Percentiles rank a stretch among this genome's conserved stretches.
These are phyloP conservation scores for Knufia fluminis DNA, from an alignment of 2,329 filamentous ascomycete species.

Conservation along the genomic window DNA sequence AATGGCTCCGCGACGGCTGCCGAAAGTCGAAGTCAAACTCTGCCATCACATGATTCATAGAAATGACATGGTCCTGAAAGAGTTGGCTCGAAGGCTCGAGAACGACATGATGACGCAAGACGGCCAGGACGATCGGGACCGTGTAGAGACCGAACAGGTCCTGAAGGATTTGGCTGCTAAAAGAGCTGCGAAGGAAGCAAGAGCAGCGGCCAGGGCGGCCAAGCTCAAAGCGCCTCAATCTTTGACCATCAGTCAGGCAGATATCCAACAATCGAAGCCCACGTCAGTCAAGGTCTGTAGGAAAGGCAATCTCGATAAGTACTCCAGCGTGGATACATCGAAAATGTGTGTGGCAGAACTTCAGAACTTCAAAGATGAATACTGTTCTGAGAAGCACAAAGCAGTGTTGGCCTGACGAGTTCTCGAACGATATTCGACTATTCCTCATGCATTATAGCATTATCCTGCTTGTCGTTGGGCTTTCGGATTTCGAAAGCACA, in stretches of 20 bases:
- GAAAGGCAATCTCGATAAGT: slow-evolving; percentile 15
- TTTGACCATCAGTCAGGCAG: slow-evolving; percentile 21
- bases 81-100: slow-evolving; percentile 15
- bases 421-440: not conserved
- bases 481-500: not conserved
- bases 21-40: slow-evolving; percentile 14
- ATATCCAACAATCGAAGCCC: slow-evolving; percentile 3
- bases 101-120: slow-evolving; percentile 19
- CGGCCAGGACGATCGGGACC: slow-evolving; percentile 14
- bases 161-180: slow-evolving; percentile 9
- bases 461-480: not conserved
- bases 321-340: not conserved
- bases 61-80: not conserved
- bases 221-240: slow-evolving; percentile 16
- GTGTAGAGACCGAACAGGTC: slow-evolving; percentile 11
- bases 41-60: slow-evolving; percentile 17
- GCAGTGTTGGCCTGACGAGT: not conserved
- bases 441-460: not conserved
- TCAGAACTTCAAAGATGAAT: not conserved
- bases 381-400: slow-evolving; percentile 2
- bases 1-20: slow-evolving; percentile 14
- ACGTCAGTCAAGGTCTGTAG: slow-evolving; percentile 11
- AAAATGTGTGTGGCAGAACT: not conserved
- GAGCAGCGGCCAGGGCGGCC: not conserved
- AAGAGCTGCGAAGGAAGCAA: slow-evolving; percentile 13